Base-by-base conservation (phyloP, 1,284 basidiomycete genomes). In the Coriolopsis trogii region DNA sequence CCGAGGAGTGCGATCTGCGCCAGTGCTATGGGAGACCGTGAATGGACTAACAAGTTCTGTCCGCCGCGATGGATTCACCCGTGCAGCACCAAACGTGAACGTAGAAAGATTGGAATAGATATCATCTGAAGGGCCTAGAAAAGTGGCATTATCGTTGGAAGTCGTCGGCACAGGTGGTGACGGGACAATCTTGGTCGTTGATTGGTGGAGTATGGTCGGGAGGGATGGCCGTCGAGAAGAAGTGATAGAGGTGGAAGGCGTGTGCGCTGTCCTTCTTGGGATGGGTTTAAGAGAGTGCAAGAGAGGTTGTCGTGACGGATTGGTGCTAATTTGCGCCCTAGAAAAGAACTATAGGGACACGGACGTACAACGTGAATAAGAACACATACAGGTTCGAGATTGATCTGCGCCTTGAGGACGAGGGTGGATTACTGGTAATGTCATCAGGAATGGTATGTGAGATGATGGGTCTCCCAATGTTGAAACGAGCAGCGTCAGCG, bases 71-170 rank as follows among this genome's bases (percentile, higher is more conserved):
- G 63, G 46, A 5, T 53, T 46, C 7, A 62, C 51, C 8, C 42
- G 59, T 5, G 71, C 70, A 4, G 72, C 70, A 23, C 74, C 74
- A 41, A 76, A 76, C 6, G 70, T 73, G 56, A 70, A 76, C 4
- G 69, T 66, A 20, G 68, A 67, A 5, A 76, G 59, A 49, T 67
- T 66, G 16, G 70, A 70, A 55, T 75, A 73, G 30, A 73, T 56
- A 43, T 75, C 72, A 42, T 73, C 67, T 45, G 60, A 24, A 25
- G 30, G 21, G 9, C 18, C 30, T 33, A 44, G 31, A 34, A 33
- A 23, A 3, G 25, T 15, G 7, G 42, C 42, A 44, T 44, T 24
- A 23, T 44, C 42, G 31, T 34, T 44, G 7, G 15, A 4, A 41
- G 25, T 15, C 7, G 24, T 12, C 23, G 55, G 42, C 33, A 58